A percentile compares a stretch with the other conserved stretches of the same genome.
These are phyloP conservation scores for Coemansia sp. DNA, from an alignment of 192 early-diverging fungal species.

Conservation along the genomic window DNA sequence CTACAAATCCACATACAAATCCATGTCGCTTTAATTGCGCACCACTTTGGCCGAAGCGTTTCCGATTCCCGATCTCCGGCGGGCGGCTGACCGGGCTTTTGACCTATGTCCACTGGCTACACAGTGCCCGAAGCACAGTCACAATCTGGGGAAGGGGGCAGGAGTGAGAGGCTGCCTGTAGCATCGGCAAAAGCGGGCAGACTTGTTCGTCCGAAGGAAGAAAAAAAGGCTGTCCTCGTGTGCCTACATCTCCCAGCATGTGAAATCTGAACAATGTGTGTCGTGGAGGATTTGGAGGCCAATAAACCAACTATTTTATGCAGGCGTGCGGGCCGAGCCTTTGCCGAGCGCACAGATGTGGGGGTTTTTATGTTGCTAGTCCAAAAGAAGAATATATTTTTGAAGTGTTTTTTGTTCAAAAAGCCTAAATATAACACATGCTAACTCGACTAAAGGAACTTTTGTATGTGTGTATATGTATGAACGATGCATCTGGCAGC, in stretches of 20 bases:
- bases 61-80: constrained; percentile 12
- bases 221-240: background rate
- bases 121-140: background rate
- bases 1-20: background rate
- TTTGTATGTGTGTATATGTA: background rate
- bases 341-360: background rate
- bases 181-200: background rate
- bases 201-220: background rate
- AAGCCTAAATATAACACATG: background rate
- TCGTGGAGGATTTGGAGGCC: background rate
- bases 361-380: background rate
- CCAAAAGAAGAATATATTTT: background rate
- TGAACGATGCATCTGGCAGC: too few relatives aligned
- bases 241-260: background rate
- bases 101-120: background rate
- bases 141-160: background rate
- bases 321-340: background rate
- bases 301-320: background rate
- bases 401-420: background rate
- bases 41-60: background rate
- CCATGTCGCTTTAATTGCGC: background rate
- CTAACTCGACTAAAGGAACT: too few relatives aligned
- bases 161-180: background rate
- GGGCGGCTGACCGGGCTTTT: background rate
- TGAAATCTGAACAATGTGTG: background rate